Evolutionary conservation across 768 basidiomycete genomes (phyloP).

Genomic region (Rubroboletus satanas): DNA sequence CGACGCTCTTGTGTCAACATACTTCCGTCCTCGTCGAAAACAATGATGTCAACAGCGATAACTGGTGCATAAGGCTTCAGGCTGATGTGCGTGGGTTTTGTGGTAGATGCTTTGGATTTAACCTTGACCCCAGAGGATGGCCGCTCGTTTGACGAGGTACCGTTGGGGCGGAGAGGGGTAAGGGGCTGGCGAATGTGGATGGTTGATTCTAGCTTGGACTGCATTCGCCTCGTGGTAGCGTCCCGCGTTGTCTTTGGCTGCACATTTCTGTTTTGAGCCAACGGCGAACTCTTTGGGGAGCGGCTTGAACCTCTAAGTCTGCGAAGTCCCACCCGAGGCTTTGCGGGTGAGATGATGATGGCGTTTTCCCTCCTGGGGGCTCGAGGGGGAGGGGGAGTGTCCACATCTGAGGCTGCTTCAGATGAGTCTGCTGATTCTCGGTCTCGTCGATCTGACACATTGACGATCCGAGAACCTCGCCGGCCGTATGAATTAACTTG

Average conservation of each 20-base stretch:
- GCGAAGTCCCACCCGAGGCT: slow-evolving; percentile 4
- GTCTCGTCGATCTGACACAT: slow-evolving; percentile 35
- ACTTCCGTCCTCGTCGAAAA: slow-evolving; percentile 58
- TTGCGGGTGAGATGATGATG: slow-evolving; percentile 22
- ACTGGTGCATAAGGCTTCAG: slow-evolving; percentile 44
- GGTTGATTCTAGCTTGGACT: slow-evolving; percentile 11
- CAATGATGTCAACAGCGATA: slow-evolving; percentile 63
- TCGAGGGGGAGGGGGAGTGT: slow-evolving; percentile 15
- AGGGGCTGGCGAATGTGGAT: slow-evolving; percentile 38
- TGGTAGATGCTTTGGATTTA: slow-evolving; percentile 19
- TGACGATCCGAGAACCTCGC: slow-evolving; percentile 58
- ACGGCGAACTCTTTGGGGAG: slow-evolving; percentile 20
- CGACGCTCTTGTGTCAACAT: slow-evolving; percentile 60
- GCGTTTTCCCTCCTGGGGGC: slow-evolving; percentile 23
- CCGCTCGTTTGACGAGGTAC: slow-evolving; percentile 36
- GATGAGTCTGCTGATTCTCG: slow-evolving; percentile 32
- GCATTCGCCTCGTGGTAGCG: slow-evolving; percentile 13
- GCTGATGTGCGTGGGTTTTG: slow-evolving; percentile 21
- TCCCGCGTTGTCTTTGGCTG: slow-evolving; percentile 14
- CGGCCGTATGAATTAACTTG: slow-evolving; percentile 65
- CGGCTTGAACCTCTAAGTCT: slow-evolving; percentile 10
- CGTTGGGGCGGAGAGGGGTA: slow-evolving; percentile 36
- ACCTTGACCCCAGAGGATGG: slow-evolving; percentile 18
- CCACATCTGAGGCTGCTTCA: slow-evolving; percentile 34
- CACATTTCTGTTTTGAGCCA: slow-evolving; percentile 27